These are phyloP conservation scores for Raffaelea albimanens DNA, from an alignment of 2,329 filamentous ascomycete genomes.

Conservation along the genomic window DNA sequence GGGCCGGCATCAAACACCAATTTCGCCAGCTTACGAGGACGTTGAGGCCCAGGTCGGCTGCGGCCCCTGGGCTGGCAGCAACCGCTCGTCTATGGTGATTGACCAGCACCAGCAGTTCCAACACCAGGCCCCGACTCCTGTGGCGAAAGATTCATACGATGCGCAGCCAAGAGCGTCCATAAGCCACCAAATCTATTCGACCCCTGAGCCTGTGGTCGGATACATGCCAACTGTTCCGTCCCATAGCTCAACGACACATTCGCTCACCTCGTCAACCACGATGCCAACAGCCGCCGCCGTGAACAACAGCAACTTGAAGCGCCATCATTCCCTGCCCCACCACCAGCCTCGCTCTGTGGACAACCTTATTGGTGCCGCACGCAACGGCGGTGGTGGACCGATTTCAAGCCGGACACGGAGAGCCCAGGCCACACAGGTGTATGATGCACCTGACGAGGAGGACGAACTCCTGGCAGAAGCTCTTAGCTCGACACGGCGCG, in stretches of 20 bases:
- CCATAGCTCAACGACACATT: constrained; percentile 32
- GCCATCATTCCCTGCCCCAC: constrained; percentile 55
- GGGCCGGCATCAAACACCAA: constrained; percentile 75
- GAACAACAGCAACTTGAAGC: constrained; percentile 40
- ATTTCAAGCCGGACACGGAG: constrained; percentile 73
- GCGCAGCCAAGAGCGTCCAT: constrained; percentile 42
- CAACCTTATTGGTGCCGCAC: constrained; percentile 47
- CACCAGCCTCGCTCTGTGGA: constrained; percentile 56
- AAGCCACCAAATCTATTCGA: constrained; percentile 29
- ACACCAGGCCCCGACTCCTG: constrained; percentile 33
- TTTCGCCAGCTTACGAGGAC: constrained; percentile 73
- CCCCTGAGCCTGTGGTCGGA: constrained; percentile 14
- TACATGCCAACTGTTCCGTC: constrained; percentile 37
- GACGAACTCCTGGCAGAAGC: constrained; percentile 92
- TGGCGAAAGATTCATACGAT: constrained; percentile 48
- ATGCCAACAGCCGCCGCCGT: not conserved
- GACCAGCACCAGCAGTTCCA: constrained; percentile 37
- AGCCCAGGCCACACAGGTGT: constrained; percentile 70
- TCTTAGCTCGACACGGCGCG: constrained; percentile 65
- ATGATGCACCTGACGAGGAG: constrained; percentile 93
- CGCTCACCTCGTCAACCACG: constrained; percentile 13
- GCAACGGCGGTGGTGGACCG: constrained; percentile 39
- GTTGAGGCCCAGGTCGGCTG: constrained; percentile 89
- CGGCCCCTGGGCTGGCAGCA: constrained; percentile 70
- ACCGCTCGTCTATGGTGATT: constrained; percentile 73